Base-by-base conservation (phyloP, 1,284 basidiomycete genomes). In the Ustilago xerochloae region DNA sequence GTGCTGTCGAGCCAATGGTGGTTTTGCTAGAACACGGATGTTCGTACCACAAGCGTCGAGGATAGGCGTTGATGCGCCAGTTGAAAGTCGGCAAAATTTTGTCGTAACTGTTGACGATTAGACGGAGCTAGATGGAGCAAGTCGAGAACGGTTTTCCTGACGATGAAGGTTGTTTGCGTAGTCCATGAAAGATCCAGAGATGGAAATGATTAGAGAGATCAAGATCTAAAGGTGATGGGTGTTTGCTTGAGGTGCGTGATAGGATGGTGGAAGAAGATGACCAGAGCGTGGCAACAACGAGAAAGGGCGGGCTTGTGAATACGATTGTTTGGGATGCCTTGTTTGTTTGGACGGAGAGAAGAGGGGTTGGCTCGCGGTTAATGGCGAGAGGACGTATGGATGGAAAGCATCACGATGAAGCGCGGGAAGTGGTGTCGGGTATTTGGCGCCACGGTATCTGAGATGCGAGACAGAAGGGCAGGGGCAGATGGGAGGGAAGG, bases 351-450 rank as follows among this genome's bases (percentile, higher is more conserved):
- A n/a, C 13, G 22, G 29, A 24, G 35, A 5, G 49, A 52, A 15
- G 24, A 43, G 28, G 18, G 5, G 41, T 30, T 16, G 41, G 16
- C 46, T 49, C 59, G 59, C 59, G 30, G 43, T 52, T 24, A 48
- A 36, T 32, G 33, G 62, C 49, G 36, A 57, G 41, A 29, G 12
- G 5, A 30, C n/a, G 3, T 35, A 7, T 48, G 22, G 41, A 36
- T 1, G 29, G 20, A 32, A 35, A 53, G 38, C 55, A 64, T 64
- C 30, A 47, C 50, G 50, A 28, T 46, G 36, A 30, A 16, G 43
- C 38, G 41, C 18, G 35, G 20, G 35, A 29, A 7, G 24, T 6
- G 13, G 12, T n/a, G 46, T 36, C 28, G 38, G 38, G 38, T 50
- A 43, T 32, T 29, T 43, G 47, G 47, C 56, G 55, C 33, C 16